Conservation (phyloP, 148 eudicot genomes). For the Vaccinium corymbosum region DNA sequence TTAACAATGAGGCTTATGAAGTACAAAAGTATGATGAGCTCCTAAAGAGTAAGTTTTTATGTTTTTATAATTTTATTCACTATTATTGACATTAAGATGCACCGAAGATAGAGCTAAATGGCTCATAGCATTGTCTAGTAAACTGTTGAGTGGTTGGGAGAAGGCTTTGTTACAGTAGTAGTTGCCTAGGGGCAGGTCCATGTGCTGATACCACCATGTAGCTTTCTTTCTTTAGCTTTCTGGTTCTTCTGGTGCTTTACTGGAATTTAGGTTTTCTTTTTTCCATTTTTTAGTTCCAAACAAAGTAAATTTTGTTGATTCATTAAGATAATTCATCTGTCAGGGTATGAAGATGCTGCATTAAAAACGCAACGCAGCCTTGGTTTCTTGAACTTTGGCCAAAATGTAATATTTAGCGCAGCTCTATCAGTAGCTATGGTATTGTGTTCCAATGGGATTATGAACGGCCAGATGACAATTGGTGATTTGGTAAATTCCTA, state of each 20-base stretch:
- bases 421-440: slow-evolving; percentile 91
- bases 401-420: slow-evolving; percentile 69
- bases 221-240: background rate
- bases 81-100: background rate
- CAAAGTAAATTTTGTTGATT: background rate
- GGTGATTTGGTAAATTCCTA: slow-evolving; percentile 77
- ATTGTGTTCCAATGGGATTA: slow-evolving; percentile 69
- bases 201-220: background rate
- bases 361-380: slow-evolving; percentile 92
- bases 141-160: slow-evolving; percentile 5
- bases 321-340: slow-evolving; percentile 11
- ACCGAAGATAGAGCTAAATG: background rate
- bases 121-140: background rate
- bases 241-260: background rate
- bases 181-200: background rate
- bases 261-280: background rate
- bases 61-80: background rate
- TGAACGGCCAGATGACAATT: slow-evolving; percentile 80
- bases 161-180: background rate
- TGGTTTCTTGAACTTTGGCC: slow-evolving; percentile 88
- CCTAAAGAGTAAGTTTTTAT: slow-evolving; percentile 66
- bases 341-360: slow-evolving; percentile 97
- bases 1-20: slow-evolving; percentile 86
- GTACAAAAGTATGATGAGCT: slow-evolving; percentile 80
- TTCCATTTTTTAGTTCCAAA: background rate